Conservation (phyloP, 495 filamentous ascomycete species). For the Mytilinidion resinicola region DNA sequence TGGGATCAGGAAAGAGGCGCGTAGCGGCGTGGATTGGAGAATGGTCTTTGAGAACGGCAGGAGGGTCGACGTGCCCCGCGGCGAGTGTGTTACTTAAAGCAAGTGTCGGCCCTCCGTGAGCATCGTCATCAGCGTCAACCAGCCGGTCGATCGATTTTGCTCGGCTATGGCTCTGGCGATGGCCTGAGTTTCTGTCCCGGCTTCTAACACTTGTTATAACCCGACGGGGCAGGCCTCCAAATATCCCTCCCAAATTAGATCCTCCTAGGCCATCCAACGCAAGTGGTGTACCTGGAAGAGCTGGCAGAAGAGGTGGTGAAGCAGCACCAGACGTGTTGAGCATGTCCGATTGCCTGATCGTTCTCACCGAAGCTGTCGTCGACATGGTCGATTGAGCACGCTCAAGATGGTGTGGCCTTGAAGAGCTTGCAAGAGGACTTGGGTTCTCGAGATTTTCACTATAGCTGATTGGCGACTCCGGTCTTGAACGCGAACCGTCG, state of each 20-base stretch:
- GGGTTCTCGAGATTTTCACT: conserved; percentile 16
- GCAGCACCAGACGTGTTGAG: conserved; percentile 20
- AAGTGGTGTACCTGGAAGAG: conserved; percentile 42
- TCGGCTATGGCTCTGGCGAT: conserved; percentile 38
- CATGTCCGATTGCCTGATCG: conserved; percentile 37
- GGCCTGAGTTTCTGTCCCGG: conserved; percentile 39
- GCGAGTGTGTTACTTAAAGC: conserved; percentile 35
- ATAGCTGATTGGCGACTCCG: conserved; percentile 30
- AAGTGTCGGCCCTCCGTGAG: conserved; percentile 35
- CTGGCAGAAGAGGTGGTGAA: conserved; percentile 33
- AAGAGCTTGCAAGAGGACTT: conserved; percentile 34
- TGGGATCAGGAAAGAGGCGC: conserved; percentile 2
- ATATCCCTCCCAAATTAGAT: conserved; percentile 48
- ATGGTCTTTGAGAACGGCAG: conserved; percentile 29
- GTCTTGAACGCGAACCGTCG: conserved; percentile 34
- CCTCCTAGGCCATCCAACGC: conserved; percentile 46
- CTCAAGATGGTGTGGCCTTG: conserved; percentile 43
- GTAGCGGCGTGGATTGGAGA: conserved; percentile 4
- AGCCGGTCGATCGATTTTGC: conserved; percentile 43
- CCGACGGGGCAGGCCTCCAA: conserved; percentile 51
- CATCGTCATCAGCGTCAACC: conserved; percentile 39
- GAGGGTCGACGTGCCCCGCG: conserved; percentile 35
- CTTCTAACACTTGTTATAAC: conserved; percentile 42
- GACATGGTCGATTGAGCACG: conserved; percentile 54
- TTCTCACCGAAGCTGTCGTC: conserved; percentile 55